Percentiles rank a stretch among this genome's conserved stretches.
These are phyloP conservation scores for Alternaria postmessia DNA, from an alignment of 2,329 filamentous ascomycete species.

Conservation along the genomic window DNA sequence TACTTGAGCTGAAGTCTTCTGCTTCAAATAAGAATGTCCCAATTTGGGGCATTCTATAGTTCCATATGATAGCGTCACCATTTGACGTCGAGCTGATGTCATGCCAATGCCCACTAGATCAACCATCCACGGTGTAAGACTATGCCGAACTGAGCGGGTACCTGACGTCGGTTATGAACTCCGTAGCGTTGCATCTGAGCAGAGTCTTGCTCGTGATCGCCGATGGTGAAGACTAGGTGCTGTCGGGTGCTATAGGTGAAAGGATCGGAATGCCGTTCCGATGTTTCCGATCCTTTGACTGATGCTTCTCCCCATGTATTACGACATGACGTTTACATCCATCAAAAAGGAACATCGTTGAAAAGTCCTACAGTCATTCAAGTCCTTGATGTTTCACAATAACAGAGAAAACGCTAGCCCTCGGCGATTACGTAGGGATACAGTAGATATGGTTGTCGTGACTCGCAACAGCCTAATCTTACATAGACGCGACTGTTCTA, in stretches of 20 bases:
- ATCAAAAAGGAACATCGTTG: not conserved
- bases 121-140: not conserved
- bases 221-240: slow-evolving; percentile 2
- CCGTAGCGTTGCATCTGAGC: not conserved
- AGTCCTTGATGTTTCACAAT: not conserved
- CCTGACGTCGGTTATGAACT: slow-evolving; percentile 6
- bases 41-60: not conserved
- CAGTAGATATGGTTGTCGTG: not conserved
- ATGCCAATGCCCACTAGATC: slow-evolving; percentile 4
- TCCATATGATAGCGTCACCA: slow-evolving; percentile 19
- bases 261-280: slow-evolving; percentile 1
- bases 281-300: not conserved
- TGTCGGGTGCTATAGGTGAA: not conserved
- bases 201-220: not conserved
- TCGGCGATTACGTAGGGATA: not conserved
- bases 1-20: not conserved
- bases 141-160: slow-evolving; percentile 1
- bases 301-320: not conserved
- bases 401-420: not conserved
- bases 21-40: not conserved
- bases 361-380: no score
- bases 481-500: not conserved
- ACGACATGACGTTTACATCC: not conserved
- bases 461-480: not conserved
- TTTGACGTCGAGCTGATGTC: slow-evolving; percentile 28